Percentiles rank a stretch among this genome's conserved stretches.
Conservation (phyloP, 2,329 filamentous ascomycete genomes). For the Chalaropsis thielavioides region DNA sequence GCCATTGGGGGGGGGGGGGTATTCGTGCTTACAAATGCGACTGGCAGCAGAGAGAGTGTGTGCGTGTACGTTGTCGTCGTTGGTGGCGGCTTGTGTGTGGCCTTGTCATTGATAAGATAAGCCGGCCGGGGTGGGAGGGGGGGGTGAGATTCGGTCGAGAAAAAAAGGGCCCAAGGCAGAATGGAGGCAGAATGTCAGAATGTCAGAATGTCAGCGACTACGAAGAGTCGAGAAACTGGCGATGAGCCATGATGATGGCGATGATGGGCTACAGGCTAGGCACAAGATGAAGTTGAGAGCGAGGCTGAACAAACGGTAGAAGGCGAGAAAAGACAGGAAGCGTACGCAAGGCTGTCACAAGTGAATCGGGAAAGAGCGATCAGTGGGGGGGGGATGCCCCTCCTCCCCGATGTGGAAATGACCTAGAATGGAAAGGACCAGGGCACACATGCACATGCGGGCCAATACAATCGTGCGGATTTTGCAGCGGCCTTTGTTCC, state of each 20-base stretch:
- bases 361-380: too few species aligned
- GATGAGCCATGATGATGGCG: not conserved
- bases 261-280: too few species aligned
- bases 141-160: not conserved
- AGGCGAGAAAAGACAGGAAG: not conserved
- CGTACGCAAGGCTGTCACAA: not conserved
- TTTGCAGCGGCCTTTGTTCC: too few species aligned
- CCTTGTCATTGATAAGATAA: slow-evolving; percentile 10
- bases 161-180: not conserved
- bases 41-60: not conserved
- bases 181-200: not conserved
- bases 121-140: not conserved
- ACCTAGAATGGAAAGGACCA: not conserved
- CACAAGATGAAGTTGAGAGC: not conserved
- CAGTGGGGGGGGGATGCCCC: not conserved
- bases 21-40: not conserved
- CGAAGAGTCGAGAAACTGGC: not conserved
- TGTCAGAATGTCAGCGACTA: not conserved
- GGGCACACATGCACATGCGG: not conserved
- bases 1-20: not conserved
- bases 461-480: too few species aligned
- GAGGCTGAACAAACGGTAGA: not conserved
- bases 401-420: not conserved
- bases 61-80: not conserved
- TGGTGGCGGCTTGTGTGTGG: not conserved